Evolutionary conservation across 148 eudicot genomes (phyloP).

Genomic region (Chenopodium suecicum): DNA sequence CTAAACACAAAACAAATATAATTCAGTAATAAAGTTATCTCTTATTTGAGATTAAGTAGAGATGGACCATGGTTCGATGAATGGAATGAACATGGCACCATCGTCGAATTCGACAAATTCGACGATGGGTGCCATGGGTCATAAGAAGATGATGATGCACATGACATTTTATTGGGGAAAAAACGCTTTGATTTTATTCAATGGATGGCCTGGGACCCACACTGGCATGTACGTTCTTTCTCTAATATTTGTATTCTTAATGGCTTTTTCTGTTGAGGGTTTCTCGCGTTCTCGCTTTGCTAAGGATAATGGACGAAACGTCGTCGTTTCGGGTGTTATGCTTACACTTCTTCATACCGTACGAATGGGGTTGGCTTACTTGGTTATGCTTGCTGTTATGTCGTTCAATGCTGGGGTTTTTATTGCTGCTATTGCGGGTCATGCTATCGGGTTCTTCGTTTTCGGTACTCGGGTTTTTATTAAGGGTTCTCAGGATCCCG

Average conservation of each 20-base stretch:
- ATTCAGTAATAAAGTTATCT: too few species aligned
- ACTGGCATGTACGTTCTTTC: conserved; percentile 42
- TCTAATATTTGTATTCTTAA: conserved; percentile 38
- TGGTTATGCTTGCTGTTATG: conserved; percentile 60
- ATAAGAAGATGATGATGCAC: conserved; percentile 58
- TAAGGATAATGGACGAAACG: conserved; percentile 1
- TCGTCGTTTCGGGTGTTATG: conserved; percentile 21
- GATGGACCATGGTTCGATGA: conserved; percentile 16
- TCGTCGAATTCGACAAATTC: not conserved
- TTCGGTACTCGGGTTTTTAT: conserved; percentile 40
- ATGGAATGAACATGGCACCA: conserved; percentile 11
- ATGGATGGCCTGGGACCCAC: conserved; percentile 61
- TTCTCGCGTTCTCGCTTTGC: conserved; percentile 27
- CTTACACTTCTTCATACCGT: conserved; percentile 28
- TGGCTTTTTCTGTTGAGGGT: conserved; percentile 39
- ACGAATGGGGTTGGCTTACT: conserved; percentile 39
- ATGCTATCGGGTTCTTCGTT: conserved; percentile 42
- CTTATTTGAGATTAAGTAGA: not conserved
- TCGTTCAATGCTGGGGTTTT: conserved; percentile 58
- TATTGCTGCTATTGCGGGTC: conserved; percentile 46
- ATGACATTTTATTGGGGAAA: conserved; percentile 86
- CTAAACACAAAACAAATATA: not conserved
- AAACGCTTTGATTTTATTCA: conserved; percentile 48
- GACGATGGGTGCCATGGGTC: not conserved
- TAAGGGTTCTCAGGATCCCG: not conserved